These are phyloP conservation scores for Kluyveromyces nonfermentans DNA, from an alignment of 805 yeast species.

Conservation along the genomic window DNA sequence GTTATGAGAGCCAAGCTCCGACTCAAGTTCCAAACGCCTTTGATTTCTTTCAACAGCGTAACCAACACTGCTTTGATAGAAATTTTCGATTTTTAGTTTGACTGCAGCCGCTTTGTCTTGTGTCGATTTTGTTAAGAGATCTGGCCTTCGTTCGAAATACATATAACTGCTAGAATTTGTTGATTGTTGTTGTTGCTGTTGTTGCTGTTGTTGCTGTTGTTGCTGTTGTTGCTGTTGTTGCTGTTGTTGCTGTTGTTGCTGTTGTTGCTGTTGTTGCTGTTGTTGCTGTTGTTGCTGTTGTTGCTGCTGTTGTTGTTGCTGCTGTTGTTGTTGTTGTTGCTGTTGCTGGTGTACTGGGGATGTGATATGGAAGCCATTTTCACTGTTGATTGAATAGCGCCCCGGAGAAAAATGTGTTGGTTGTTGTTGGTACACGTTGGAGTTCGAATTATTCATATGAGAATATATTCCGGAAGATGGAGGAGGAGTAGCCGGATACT, in stretches of 20 bases:
- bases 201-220: constrained; percentile 11
- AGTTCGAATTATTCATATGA: constrained; percentile 24
- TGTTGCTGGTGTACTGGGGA: constrained; percentile 27
- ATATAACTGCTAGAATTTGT: constrained; percentile 39
- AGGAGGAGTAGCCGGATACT: constrained; percentile 27
- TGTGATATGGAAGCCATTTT: constrained; percentile 10
- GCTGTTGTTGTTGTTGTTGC: constrained; percentile 25
- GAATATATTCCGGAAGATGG: constrained; percentile 18
- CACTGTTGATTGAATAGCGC: constrained; percentile 23
- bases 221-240: constrained; percentile 20
- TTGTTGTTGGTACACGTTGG: constrained; percentile 10
- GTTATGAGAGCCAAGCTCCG: constrained; percentile 53
- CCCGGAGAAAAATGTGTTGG: constrained; percentile 20
- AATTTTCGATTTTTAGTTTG: constrained; percentile 73
- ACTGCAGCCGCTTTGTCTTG: constrained; percentile 82
- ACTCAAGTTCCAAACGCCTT: constrained; percentile 78
- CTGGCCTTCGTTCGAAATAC: constrained; percentile 77
- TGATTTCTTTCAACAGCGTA: constrained; percentile 96
- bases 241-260: constrained; percentile 10
- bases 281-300: constrained; percentile 14
- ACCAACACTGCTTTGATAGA: constrained; percentile 72
- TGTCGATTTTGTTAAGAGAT: constrained; percentile 56
- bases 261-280: constrained; percentile 6
- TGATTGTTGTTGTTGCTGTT: constrained; percentile 3
- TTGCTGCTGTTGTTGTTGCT: constrained; percentile 19